These are phyloP conservation scores for Lophium mytilinum DNA, from an alignment of 495 filamentous ascomycete species.

Conservation along the genomic window DNA sequence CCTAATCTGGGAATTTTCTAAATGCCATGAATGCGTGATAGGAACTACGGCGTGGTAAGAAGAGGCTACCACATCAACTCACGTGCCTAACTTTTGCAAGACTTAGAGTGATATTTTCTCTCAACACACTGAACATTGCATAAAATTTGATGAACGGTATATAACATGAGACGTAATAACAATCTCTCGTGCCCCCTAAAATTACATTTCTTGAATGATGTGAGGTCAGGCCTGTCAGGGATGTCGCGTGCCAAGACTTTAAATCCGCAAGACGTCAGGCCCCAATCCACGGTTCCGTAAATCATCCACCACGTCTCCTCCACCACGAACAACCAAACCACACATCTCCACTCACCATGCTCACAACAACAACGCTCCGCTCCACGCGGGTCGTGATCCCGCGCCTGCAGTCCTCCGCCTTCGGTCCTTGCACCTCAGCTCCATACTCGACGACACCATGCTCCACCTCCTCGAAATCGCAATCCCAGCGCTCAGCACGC, in stretches of 20 bases:
- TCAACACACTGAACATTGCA: too few relatives aligned
- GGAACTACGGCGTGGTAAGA: too few relatives aligned
- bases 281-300: background rate
- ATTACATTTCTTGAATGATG: too few relatives aligned
- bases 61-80: too few relatives aligned
- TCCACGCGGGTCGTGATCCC: conserved; percentile 7
- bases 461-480: conserved; percentile 6
- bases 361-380: conserved; percentile 10
- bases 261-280: background rate
- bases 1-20: too few relatives aligned
- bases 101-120: too few relatives aligned
- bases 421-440: conserved; percentile 8
- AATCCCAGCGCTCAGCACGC: background rate
- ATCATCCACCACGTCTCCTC: background rate
- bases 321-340: background rate
- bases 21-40: too few relatives aligned
- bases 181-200: too few relatives aligned
- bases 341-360: conserved; percentile 19
- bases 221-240: background rate
- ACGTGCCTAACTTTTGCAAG: too few relatives aligned
- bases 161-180: too few relatives aligned
- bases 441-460: conserved; percentile 13
- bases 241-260: background rate
- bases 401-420: conserved; percentile 11
- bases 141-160: too few relatives aligned